These are phyloP conservation scores for Capronia coronata DNA, from an alignment of 2,329 filamentous ascomycete species.

Conservation along the genomic window DNA sequence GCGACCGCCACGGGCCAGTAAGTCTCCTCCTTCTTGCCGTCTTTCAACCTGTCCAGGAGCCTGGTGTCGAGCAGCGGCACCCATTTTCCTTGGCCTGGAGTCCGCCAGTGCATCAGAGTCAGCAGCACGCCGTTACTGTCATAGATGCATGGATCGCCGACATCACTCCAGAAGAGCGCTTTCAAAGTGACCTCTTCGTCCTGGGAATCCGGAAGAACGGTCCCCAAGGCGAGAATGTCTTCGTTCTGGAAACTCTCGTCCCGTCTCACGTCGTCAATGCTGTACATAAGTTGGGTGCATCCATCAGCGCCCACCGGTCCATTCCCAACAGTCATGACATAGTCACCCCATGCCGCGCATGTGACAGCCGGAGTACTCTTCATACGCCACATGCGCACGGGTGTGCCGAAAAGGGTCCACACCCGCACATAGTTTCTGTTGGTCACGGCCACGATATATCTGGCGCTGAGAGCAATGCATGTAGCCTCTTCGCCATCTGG, in stretches of 20 bases:
- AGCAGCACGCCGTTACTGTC: constrained; percentile 85
- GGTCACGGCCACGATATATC: constrained; percentile 84
- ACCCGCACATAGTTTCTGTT: constrained; percentile 82
- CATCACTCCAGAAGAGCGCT: constrained; percentile 85
- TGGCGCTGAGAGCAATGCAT: constrained; percentile 84
- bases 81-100: constrained; percentile 78
- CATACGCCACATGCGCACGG: constrained; percentile 80
- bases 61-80: constrained; percentile 87
- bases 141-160: constrained; percentile 94
- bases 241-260: constrained; percentile 94
- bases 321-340: constrained; percentile 93
- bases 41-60: constrained; percentile 70
- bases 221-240: constrained; percentile 76
- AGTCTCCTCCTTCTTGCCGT: constrained; percentile 75
- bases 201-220: constrained; percentile 16
- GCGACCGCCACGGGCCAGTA: constrained; percentile 97
- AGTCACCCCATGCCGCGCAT: constrained; percentile 90
- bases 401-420: constrained; percentile 87
- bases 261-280: constrained; percentile 87
- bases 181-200: constrained; percentile 61
- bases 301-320: constrained; percentile 77
- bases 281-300: constrained; percentile 71
- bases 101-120: constrained; percentile 85
- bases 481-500: constrained; percentile 79
- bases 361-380: constrained; percentile 87